Percentiles rank a stretch among this genome's conserved stretches.
These are phyloP conservation scores for Priceomyces haplophilus DNA, from an alignment of 805 yeast genomes.

Conservation along the genomic window DNA sequence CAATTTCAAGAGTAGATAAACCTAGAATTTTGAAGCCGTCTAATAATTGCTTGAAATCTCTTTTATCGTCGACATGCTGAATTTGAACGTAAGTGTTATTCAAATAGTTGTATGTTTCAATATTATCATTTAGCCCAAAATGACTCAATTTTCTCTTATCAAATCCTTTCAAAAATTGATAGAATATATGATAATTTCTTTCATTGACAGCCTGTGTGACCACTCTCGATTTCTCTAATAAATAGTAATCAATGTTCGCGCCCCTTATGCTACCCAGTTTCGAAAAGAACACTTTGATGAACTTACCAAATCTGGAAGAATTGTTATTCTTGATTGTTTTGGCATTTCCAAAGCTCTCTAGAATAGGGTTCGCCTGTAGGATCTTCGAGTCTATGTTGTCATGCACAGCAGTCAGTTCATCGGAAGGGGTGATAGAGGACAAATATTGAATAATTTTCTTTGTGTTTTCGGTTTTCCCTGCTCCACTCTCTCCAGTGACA, in stretches of 20 bases:
- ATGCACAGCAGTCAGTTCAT: constrained; percentile 6
- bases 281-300: constrained; percentile 79
- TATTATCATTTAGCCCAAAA: constrained; percentile 42
- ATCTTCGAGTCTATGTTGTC: constrained; percentile 72
- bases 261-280: constrained; percentile 66
- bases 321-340: constrained; percentile 92
- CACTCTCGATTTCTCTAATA: constrained; percentile 91
- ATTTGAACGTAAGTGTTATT: constrained; percentile 52
- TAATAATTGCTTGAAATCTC: constrained; percentile 60
- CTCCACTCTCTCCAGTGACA: constrained; percentile 99
- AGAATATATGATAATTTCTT: constrained; percentile 91
- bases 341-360: constrained; percentile 96
- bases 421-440: constrained; percentile 61
- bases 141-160: constrained; percentile 44
- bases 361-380: constrained; percentile 88
- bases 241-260: constrained; percentile 92
- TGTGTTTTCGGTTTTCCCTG: constrained; percentile 97
- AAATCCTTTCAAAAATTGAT: constrained; percentile 76
- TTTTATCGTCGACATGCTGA: constrained; percentile 73
- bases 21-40: constrained; percentile 75
- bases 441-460: constrained; percentile 90
- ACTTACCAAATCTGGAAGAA: constrained; percentile 95
- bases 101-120: constrained; percentile 53
- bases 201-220: constrained; percentile 71
- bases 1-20: constrained; percentile 51